These are phyloP conservation scores for Saccharomycopsis capsularis DNA, from an alignment of 805 yeast genomes.

Conservation along the genomic window DNA sequence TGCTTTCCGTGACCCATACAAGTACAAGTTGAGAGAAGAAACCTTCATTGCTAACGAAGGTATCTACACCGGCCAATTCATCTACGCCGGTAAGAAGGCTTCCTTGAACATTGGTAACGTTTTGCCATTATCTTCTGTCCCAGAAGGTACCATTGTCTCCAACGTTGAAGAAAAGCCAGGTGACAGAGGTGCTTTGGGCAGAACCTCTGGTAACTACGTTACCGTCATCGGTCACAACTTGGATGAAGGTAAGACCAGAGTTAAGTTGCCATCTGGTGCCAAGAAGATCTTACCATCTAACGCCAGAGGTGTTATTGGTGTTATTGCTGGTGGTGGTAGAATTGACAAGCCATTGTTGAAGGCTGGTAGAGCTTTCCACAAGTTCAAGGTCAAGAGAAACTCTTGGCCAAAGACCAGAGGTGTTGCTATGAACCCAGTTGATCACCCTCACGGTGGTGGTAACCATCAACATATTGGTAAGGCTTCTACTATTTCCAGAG, in stretches of 20 bases:
- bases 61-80: slow-evolving; percentile 98
- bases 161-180: slow-evolving; percentile 98
- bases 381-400: slow-evolving; percentile 99
- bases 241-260: slow-evolving; percentile 98
- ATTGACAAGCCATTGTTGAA: slow-evolving; percentile 98
- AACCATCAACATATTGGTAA: slow-evolving; percentile 99
- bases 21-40: slow-evolving; percentile 95
- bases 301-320: slow-evolving; percentile 99
- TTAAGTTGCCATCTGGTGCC: slow-evolving; percentile 98
- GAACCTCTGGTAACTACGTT: slow-evolving; percentile 99
- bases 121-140: slow-evolving; percentile 92
- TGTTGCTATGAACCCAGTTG: slow-evolving; percentile 99
- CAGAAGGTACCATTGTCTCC: slow-evolving; percentile 98
- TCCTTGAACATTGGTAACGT: slow-evolving; percentile 95
- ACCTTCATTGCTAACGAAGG: slow-evolving; percentile 99
- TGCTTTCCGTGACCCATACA: slow-evolving; percentile 99
- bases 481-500: slow-evolving; percentile 98
- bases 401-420: slow-evolving; percentile 99
- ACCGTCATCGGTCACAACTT: slow-evolving; percentile 99
- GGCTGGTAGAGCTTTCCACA: slow-evolving; percentile 99
- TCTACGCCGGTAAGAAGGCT: slow-evolving; percentile 98
- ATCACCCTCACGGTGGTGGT: slow-evolving; percentile 99
- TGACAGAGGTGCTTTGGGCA: slow-evolving; percentile 99
- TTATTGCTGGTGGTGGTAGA: slow-evolving; percentile 99
- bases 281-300: slow-evolving; percentile 92